Evolutionary conservation across 2,329 filamentous ascomycete genomes (phyloP).

Genomic region (Apiospora saccharicola): DNA sequence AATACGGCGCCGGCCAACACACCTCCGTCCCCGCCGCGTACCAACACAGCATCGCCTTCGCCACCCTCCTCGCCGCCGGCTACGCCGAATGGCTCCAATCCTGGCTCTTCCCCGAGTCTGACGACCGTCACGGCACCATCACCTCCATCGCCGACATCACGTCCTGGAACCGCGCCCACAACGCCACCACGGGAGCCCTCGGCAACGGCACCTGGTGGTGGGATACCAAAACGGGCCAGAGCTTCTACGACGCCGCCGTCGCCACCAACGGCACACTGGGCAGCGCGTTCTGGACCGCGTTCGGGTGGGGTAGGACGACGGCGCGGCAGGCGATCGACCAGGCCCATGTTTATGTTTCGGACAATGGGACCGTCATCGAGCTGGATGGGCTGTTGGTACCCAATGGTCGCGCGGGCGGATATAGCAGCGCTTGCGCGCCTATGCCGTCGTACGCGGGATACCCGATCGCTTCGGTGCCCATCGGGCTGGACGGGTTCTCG

Average conservation of each 20-base stretch:
- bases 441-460: constrained; percentile 29
- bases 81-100: constrained; percentile 33
- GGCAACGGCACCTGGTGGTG: constrained; percentile 34
- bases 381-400: constrained; percentile 28
- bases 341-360: constrained; percentile 24
- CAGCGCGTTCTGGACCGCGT: constrained; percentile 26
- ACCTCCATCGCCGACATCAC: constrained; percentile 30
- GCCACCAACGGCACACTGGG: constrained; percentile 28
- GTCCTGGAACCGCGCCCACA: constrained; percentile 33
- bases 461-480: constrained; percentile 22
- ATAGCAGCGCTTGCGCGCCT: constrained; percentile 24
- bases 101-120: constrained; percentile 30
- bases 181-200: constrained; percentile 30
- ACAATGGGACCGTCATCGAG: constrained; percentile 21
- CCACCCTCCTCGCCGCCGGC: constrained; percentile 31
- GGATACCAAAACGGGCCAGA: constrained; percentile 29
- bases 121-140: constrained; percentile 31
- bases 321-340: constrained; percentile 28
- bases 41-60: constrained; percentile 28
- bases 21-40: constrained; percentile 21
- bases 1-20: constrained; percentile 11
- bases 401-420: constrained; percentile 26
- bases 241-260: constrained; percentile 28
- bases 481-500: constrained; percentile 3
- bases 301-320: constrained; percentile 27